These are phyloP conservation scores for Ensete ventricosum DNA, from an alignment of 176 grass and related monocot species.

Conservation along the genomic window DNA sequence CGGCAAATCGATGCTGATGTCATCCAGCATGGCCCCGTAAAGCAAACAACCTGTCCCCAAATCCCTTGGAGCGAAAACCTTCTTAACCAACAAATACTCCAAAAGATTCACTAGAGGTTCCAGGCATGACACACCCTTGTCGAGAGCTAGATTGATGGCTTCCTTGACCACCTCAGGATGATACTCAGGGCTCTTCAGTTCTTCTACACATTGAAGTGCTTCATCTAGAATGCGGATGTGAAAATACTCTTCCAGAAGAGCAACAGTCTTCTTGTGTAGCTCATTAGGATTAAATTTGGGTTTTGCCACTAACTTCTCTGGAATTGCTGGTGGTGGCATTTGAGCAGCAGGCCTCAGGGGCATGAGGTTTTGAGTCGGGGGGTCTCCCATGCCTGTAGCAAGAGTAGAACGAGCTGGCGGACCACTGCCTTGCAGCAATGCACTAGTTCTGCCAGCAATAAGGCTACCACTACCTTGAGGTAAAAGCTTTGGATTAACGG, in stretches of 20 bases:
- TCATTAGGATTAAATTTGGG: constrained; percentile 32
- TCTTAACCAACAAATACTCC: constrained; percentile 58
- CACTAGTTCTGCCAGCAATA: constrained; percentile 64
- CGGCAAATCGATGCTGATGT: constrained; percentile 86
- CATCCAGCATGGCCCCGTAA: constrained; percentile 66
- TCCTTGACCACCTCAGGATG: constrained; percentile 87
- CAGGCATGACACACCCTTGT: constrained; percentile 57
- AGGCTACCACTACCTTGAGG: constrained; percentile 62
- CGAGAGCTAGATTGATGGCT: constrained; percentile 71
- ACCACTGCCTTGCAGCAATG: constrained; percentile 35
- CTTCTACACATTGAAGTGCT: constrained; percentile 88
- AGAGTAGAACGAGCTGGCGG: constrained; percentile 28
- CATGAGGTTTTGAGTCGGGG: constrained; percentile 29
- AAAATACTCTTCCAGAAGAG: constrained; percentile 95
- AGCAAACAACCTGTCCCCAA: constrained; percentile 63
- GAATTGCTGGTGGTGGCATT: constrained; percentile 25
- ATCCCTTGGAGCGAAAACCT: constrained; percentile 47
- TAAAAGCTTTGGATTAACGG: constrained; percentile 62
- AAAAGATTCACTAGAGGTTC: constrained; percentile 60
- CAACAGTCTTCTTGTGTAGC: constrained; percentile 67
- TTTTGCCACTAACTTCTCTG: constrained; percentile 25
- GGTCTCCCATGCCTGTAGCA: constrained; percentile 1
- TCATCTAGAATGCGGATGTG: constrained; percentile 69
- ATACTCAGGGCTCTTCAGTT: constrained; percentile 62
- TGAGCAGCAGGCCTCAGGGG: constrained; percentile 30